Percentiles rank a stretch among this genome's conserved stretches.
Conservation (phyloP, 441 rosid species). For the Pelargonium exstipulatum region DNA sequence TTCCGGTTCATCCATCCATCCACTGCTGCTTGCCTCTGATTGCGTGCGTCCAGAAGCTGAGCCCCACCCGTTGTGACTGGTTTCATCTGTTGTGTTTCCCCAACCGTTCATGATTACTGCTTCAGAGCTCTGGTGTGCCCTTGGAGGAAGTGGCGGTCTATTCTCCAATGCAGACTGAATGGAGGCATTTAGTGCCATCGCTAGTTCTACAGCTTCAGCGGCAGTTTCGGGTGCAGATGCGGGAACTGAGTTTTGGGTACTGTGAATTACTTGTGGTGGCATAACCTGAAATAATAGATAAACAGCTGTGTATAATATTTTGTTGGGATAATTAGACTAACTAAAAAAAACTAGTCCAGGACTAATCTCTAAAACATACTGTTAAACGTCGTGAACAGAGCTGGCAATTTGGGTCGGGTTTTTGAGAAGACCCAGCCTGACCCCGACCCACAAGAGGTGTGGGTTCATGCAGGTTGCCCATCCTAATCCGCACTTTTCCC, state of each 20-base stretch:
- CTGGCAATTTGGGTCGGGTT: too few species aligned
- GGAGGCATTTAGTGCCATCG: slow-evolving; percentile 27
- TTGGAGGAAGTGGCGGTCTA: slow-evolving; percentile 12
- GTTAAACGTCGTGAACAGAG: background rate
- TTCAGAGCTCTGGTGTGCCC: slow-evolving; percentile 23
- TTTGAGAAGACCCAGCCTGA: too few species aligned
- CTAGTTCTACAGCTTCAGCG: slow-evolving; percentile 27
- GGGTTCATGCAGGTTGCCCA: too few species aligned
- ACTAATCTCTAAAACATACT: background rate
- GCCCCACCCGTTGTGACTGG: slow-evolving; percentile 32
- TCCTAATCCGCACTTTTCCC: too few species aligned
- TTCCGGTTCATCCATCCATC: slow-evolving; percentile 27
- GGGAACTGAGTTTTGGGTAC: slow-evolving; percentile 20
- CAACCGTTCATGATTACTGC: slow-evolving; percentile 29
- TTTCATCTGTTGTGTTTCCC: slow-evolving; percentile 23
- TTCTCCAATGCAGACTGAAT: slow-evolving; percentile 23
- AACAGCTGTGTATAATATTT: background rate
- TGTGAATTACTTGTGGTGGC: slow-evolving; percentile 20
- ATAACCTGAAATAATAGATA: slow-evolving; percentile 26
- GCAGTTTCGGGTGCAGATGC: slow-evolving; percentile 21
- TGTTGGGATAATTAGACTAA: background rate
- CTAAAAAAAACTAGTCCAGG: background rate
- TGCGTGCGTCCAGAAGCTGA: slow-evolving; percentile 17
- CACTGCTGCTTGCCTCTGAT: slow-evolving; percentile 31
- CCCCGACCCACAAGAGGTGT: too few species aligned